Percentiles rank a stretch among this genome's conserved stretches.
These are phyloP conservation scores for Smallanthus sonchifolius DNA, from an alignment of 129 eudicot genomes.

Conservation along the genomic window DNA sequence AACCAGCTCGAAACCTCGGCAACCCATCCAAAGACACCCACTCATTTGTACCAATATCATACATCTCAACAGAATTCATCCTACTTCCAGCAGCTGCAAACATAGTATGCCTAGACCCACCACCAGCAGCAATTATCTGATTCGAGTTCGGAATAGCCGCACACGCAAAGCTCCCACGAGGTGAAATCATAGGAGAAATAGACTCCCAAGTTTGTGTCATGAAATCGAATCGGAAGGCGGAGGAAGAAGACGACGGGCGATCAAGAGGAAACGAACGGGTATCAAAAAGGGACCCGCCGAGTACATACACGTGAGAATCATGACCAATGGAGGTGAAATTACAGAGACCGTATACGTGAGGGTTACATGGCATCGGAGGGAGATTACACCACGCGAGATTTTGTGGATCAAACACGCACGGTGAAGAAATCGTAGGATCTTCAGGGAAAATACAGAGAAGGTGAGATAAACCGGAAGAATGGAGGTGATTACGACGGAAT, in stretches of 20 bases:
- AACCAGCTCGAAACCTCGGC: conserved; percentile 83
- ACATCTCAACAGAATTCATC: conserved; percentile 85
- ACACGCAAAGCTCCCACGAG: conserved; percentile 90
- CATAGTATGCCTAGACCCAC: conserved; percentile 87
- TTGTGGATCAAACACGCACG: conserved; percentile 63
- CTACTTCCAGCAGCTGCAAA: conserved; percentile 90
- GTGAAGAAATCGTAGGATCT: conserved; percentile 69
- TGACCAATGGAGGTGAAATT: conserved; percentile 56
- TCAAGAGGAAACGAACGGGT: conserved; percentile 80
- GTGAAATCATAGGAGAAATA: conserved; percentile 54
- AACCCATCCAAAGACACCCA: conserved; percentile 77
- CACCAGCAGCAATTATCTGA: conserved; percentile 77
- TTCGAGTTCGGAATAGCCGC: conserved; percentile 35
- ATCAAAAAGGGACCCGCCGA: conserved; percentile 88
- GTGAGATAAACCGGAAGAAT: conserved; percentile 36
- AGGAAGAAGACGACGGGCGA: conserved; percentile 58
- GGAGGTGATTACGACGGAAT: conserved; percentile 37
- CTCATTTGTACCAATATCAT: conserved; percentile 62
- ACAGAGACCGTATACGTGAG: conserved; percentile 71
- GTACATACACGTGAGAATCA: conserved; percentile 49
- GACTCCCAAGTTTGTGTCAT: conserved; percentile 41
- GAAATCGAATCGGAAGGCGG: conserved; percentile 55
- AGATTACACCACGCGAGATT: conserved; percentile 65
- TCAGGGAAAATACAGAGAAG: conserved; percentile 73
- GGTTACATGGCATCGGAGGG: conserved; percentile 91